phyloP scores from a whole-genome alignment of 495 filamentous ascomycete genomes.

The Talaromyces ruber region DNA sequence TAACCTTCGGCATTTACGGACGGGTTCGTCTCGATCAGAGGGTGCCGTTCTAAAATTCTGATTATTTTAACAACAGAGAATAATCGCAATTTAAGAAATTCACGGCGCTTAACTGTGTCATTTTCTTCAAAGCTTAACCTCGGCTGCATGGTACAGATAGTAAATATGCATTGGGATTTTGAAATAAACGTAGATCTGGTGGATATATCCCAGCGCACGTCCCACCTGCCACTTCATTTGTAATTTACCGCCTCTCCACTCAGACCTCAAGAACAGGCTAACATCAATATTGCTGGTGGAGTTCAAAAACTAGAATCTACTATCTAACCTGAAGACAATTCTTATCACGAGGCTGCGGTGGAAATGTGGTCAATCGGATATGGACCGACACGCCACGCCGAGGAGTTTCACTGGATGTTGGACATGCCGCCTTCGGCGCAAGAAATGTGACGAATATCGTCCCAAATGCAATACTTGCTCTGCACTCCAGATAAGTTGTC shows the following conservation, averaged over 20 bases:
- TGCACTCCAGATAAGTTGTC: constrained; percentile 38
- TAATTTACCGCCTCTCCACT: not conserved
- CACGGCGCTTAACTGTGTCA: too few relatives aligned
- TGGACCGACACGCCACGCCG: not conserved
- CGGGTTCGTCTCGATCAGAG: not conserved
- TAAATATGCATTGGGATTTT: too few relatives aligned
- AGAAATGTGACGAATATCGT: constrained; percentile 44
- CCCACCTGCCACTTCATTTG: too few relatives aligned
- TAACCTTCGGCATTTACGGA: not conserved
- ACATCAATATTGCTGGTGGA: not conserved
- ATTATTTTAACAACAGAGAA: too few relatives aligned
- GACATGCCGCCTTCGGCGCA: constrained; percentile 48
- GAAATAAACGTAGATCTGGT: too few relatives aligned
- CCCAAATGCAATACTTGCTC: constrained; percentile 39
- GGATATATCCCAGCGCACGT: too few relatives aligned
- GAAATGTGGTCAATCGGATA: not conserved
- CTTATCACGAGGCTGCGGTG: not conserved
- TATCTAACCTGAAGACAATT: not conserved
- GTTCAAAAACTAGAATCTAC: not conserved
- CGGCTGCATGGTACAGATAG: too few relatives aligned
- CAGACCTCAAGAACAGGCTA: not conserved
- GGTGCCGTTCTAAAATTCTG: not conserved
- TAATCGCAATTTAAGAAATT: too few relatives aligned
- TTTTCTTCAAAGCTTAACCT: too few relatives aligned
- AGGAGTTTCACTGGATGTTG: constrained; percentile 41